A percentile compares a stretch with the other conserved stretches of the same genome.
phyloP scores from a whole-genome alignment of 495 filamentous ascomycete species.

The Cairneyella variabilis region DNA sequence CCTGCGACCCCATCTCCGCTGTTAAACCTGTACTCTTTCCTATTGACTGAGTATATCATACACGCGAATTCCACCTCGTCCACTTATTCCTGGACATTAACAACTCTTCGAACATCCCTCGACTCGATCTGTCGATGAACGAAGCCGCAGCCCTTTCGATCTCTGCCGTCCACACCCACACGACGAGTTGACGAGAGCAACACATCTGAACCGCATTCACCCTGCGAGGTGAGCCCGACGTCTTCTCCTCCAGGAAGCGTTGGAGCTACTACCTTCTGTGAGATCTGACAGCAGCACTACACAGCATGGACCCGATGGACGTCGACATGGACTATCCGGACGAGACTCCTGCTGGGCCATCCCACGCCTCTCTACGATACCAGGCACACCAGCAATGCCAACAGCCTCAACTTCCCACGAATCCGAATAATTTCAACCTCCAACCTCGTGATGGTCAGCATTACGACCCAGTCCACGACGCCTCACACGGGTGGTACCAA shows the following conservation, averaged over 20 bases:
- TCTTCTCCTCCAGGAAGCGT: slow-evolving; percentile 10
- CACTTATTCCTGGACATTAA: too few species aligned
- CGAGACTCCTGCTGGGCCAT: slow-evolving; percentile 3
- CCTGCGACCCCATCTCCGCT: too few species aligned
- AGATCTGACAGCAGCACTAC: neutral
- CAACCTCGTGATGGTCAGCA: slow-evolving; percentile 16
- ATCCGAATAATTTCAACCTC: slow-evolving; percentile 6
- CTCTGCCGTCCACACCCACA: neutral
- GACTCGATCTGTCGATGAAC: too few species aligned
- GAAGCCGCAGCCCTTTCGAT: too few species aligned
- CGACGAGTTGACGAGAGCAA: neutral
- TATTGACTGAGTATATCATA: too few species aligned
- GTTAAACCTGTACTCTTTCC: too few species aligned
- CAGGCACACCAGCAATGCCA: slow-evolving; percentile 17
- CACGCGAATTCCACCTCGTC: too few species aligned
- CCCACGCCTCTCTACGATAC: neutral
- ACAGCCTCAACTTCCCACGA: slow-evolving; percentile 4
- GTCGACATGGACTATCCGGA: slow-evolving; percentile 19
- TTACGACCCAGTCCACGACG: slow-evolving; percentile 24
- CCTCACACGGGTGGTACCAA: slow-evolving; percentile 13
- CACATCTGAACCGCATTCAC: neutral
- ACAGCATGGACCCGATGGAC: slow-evolving; percentile 24
- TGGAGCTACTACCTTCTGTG: slow-evolving; percentile 1
- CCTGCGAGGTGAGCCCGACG: slow-evolving; percentile 6
- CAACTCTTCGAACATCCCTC: too few species aligned